phyloP scores from a whole-genome alignment of 305 asterid genomes.

The Solanum hybrid region DNA sequence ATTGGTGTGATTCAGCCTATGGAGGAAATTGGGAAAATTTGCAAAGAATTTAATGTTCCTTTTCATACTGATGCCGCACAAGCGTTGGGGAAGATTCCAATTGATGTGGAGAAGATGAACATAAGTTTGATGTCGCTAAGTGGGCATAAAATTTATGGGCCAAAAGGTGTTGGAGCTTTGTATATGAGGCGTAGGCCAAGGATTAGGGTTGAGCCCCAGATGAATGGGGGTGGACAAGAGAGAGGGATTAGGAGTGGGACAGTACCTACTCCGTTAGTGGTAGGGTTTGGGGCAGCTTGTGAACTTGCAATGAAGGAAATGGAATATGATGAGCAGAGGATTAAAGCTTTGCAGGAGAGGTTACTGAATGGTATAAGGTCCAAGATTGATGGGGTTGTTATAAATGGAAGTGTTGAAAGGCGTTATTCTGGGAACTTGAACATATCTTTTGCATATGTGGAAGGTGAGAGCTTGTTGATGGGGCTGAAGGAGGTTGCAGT shows the following conservation, averaged over 20 bases:
- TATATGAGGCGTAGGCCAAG: conserved; percentile 90
- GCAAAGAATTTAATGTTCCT: conserved; percentile 73
- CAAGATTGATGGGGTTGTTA: conserved; percentile 71
- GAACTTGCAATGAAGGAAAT: conserved; percentile 85
- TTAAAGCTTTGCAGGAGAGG: conserved; percentile 52
- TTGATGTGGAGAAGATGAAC: conserved; percentile 84
- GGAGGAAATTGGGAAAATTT: conserved; percentile 75
- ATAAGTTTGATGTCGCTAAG: conserved; percentile 89
- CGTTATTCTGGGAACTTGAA: conserved; percentile 83
- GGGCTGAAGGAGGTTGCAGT: conserved; percentile 97
- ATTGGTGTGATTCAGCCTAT: conserved; percentile 88
- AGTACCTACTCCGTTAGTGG: conserved; percentile 86
- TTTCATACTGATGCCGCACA: conserved; percentile 92
- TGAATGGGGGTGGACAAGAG: conserved; percentile 99
- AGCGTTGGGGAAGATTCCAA: conserved; percentile 74
- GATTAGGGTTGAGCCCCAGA: conserved; percentile 87
- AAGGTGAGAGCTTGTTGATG: conserved; percentile 97
- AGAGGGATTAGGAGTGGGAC: conserved; percentile 98
- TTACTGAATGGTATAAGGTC: conserved; percentile 57
- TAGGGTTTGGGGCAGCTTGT: conserved; percentile 91
- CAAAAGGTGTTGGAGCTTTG: conserved; percentile 85
- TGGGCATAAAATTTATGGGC: conserved; percentile 93
- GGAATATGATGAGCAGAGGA: conserved; percentile 76
- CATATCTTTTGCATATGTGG: conserved; percentile 86
- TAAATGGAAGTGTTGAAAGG: conserved; percentile 82